These are phyloP conservation scores for Hydrangea macrophylla DNA, from an alignment of 148 eudicot species.

Conservation along the genomic window DNA sequence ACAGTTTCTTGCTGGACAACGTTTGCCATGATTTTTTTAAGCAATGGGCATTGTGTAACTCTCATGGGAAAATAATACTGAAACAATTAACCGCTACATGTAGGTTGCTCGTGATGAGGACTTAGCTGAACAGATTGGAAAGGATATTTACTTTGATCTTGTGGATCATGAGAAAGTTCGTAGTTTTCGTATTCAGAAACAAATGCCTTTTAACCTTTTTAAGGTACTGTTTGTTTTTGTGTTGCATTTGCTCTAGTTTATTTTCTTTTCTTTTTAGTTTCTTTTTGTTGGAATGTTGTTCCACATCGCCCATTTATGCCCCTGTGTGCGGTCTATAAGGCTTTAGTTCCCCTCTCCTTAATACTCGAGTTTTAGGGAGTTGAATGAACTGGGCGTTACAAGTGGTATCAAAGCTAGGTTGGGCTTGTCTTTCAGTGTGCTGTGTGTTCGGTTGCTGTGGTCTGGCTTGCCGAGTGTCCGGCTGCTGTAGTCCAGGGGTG, in stretches of 20 bases:
- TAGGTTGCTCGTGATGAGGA: conserved; percentile 91
- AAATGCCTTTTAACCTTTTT: conserved; percentile 58
- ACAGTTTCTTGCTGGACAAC: not conserved
- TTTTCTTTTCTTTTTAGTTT: no score
- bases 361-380: no score
- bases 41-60: not conserved
- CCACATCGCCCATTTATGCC: no score
- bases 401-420: no score
- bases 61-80: conserved; percentile 3
- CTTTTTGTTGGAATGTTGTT: no score
- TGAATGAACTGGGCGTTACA: no score
- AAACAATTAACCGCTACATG: conserved; percentile 9
- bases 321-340: no score
- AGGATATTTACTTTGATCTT: conserved; percentile 78
- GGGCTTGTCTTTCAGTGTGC: no score
- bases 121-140: conserved; percentile 69
- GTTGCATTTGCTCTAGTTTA: not conserved
- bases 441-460: no score
- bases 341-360: no score
- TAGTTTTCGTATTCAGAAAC: conserved; percentile 73
- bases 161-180: conserved; percentile 83
- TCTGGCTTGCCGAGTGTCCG: no score
- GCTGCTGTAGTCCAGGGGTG: no score
- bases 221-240: conserved; percentile 44
- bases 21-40: not conserved